Conservation (phyloP, 1,284 basidiomycete genomes). For the Malassezia sp. region DNA sequence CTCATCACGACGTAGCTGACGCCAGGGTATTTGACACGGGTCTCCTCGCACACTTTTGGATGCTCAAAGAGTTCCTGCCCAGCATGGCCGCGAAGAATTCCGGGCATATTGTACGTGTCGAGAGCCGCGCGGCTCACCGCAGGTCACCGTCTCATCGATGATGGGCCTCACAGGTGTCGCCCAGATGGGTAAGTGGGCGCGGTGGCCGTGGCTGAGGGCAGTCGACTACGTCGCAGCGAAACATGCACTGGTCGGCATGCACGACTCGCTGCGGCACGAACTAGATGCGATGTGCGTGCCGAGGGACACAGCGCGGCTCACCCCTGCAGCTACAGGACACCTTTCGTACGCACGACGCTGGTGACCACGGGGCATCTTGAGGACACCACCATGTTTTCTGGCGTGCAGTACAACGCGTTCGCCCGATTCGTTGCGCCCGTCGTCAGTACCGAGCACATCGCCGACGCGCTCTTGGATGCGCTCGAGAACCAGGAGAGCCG, state of each 20-base stretch:
- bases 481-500: constrained; percentile 24
- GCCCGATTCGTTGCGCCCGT: constrained; percentile 30
- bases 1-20: neutral
- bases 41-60: constrained; percentile 77
- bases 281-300: constrained; percentile 38
- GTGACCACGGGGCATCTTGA: constrained; percentile 32
- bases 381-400: constrained; percentile 30
- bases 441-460: constrained; percentile 22
- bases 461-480: constrained; percentile 20
- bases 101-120: constrained; percentile 85
- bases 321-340: constrained; percentile 16
- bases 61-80: constrained; percentile 82
- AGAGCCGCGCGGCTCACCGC: no score
- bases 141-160: constrained; percentile 58
- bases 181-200: constrained; percentile 59
- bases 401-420: constrained; percentile 16
- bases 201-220: neutral
- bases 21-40: constrained; percentile 61
- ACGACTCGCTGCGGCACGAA: constrained; percentile 41
- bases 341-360: constrained; percentile 28
- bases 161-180: constrained; percentile 64
- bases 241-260: constrained; percentile 40
- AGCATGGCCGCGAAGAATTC: constrained; percentile 63
- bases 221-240: constrained; percentile 44
- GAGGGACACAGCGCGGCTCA: no score